Base-by-base conservation (phyloP, 2,329 filamentous ascomycete genomes). In the Acephala macrosclerotiorum region DNA sequence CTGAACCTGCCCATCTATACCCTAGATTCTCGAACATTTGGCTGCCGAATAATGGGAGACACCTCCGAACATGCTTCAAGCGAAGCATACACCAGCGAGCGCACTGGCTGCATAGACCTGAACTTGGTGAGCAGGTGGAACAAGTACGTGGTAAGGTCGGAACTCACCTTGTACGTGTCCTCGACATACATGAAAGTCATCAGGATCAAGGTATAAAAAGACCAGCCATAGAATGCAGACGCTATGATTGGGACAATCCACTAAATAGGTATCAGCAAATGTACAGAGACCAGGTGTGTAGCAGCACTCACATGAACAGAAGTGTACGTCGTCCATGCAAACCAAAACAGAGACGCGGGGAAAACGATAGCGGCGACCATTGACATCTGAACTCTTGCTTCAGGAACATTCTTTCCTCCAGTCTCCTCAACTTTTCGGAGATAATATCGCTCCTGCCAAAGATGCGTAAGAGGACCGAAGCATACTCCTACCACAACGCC, bases 131-230 rank as follows among this genome's bases (percentile, higher is more conserved):
- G 49, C n/a, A 7, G 49, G 18, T 16, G 5, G 11, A 14, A 2
- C 18, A 33, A 53, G 25, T 7, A 7, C 6, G 7, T 26, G 14
- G 5, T 3, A 29, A 8, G 14, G 4, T 53, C 4, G 5, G 45
- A 49, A 29, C 49, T 53, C 11, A 33, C 49, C 25, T 53, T 53
- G 14, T 53, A 53, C 1, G 49, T 53, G 18, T 53, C 49, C 14
- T 53, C 49, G 49, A 53, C 49, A 33, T 53, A 53, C 49, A 53
- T 53, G 22, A 53, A 53, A 4, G 49, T 53, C 49, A 53, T 53
- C 1, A 53, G 25, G 22, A 53, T 53, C 5, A 53, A 22, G 26
- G 49, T 53, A 33, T 53, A 53, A 22, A 51, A 53, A 1, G 49
- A 53, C 49, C 49, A 53, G 12, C 49, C 49, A 53, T 53, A 53